A percentile compares a stretch with the other conserved stretches of the same genome.
phyloP scores from a whole-genome alignment of 257 asterid species.

The Cruciata laevipes region DNA sequence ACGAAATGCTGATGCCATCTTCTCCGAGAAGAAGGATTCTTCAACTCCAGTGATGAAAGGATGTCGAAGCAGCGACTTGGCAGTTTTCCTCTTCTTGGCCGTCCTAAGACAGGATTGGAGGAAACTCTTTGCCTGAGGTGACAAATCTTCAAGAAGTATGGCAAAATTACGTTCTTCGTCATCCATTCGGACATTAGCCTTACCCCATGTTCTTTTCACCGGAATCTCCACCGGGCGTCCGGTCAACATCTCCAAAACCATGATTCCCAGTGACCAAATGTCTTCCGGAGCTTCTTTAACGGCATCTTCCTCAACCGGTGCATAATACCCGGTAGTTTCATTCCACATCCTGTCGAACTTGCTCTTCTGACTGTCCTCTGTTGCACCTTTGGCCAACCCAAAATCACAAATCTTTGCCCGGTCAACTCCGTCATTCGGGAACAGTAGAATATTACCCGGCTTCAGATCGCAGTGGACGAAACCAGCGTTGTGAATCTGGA shows the following conservation, averaged over 20 bases:
- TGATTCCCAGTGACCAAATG: conserved; percentile 20
- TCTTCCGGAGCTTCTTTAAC: conserved; percentile 4
- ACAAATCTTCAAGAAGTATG: conserved; percentile 3
- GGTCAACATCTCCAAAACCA: conserved; percentile 19
- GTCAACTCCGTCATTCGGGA: background rate
- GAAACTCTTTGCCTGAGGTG: conserved; percentile 20
- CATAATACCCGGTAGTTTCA: conserved; percentile 7
- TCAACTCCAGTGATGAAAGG: conserved; percentile 21
- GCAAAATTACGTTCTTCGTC: too few species aligned
- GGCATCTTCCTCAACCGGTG: background rate
- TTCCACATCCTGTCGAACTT: background rate
- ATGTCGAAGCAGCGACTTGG: conserved; percentile 28
- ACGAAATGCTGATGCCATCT: too few species aligned
- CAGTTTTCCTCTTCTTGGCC: conserved; percentile 9
- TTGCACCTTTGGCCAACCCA: conserved; percentile 7
- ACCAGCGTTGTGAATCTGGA: conserved; percentile 4
- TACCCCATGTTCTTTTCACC: background rate
- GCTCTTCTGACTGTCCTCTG: too few species aligned
- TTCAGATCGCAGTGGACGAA: conserved; percentile 17
- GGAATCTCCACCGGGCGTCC: background rate
- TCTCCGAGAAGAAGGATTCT: background rate
- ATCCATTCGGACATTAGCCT: background rate
- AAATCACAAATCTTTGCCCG: conserved; percentile 14
- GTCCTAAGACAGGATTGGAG: conserved; percentile 24
- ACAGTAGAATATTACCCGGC: conserved; percentile 15